These are phyloP conservation scores for Pythium myriotylum DNA, from an alignment of 352 stramenopile species.

Conservation along the genomic window DNA sequence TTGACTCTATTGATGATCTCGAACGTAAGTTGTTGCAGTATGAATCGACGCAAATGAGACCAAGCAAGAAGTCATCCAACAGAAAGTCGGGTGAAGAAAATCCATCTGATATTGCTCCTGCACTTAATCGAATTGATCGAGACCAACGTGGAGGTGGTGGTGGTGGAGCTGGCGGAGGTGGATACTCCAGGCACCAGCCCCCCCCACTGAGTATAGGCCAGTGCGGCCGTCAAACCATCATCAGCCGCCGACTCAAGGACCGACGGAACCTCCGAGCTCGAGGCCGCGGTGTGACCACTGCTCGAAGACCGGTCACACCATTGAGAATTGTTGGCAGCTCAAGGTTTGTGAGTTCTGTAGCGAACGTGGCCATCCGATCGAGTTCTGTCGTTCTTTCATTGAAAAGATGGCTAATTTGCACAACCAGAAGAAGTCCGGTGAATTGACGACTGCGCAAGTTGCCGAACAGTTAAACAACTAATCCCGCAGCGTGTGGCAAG, in stretches of 20 bases:
- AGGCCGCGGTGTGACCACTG: slow-evolving; percentile 8
- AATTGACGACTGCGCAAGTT: slow-evolving; percentile 1
- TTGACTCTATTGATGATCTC: slow-evolving; percentile 16
- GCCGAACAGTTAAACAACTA: slow-evolving; percentile 22
- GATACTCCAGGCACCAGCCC: too few species aligned
- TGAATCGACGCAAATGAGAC: slow-evolving; percentile 18
- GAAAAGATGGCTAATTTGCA: slow-evolving; percentile 1
- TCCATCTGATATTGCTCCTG: neutral
- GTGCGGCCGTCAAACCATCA: too few species aligned
- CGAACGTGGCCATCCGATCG: slow-evolving; percentile 9
- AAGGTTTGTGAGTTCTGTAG: slow-evolving; percentile 9
- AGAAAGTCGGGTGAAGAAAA: neutral
- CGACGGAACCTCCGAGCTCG: too few species aligned
- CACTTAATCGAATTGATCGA: neutral
- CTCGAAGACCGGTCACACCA: slow-evolving; percentile 1
- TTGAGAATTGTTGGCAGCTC: slow-evolving; percentile 1
- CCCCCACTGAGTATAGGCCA: too few species aligned
- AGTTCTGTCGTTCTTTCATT: slow-evolving; percentile 11
- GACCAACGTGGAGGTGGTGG: too few species aligned
- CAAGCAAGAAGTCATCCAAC: neutral
- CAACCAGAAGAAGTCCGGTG: neutral
- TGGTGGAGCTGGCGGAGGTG: too few species aligned
- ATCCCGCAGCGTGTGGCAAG: slow-evolving; percentile 12
- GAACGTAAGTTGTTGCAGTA: slow-evolving; percentile 20
- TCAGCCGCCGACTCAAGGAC: too few species aligned